A percentile compares a stretch with the other conserved stretches of the same genome.
phyloP scores from a whole-genome alignment of 176 grass and related monocot species.

The Cocos nucifera region DNA sequence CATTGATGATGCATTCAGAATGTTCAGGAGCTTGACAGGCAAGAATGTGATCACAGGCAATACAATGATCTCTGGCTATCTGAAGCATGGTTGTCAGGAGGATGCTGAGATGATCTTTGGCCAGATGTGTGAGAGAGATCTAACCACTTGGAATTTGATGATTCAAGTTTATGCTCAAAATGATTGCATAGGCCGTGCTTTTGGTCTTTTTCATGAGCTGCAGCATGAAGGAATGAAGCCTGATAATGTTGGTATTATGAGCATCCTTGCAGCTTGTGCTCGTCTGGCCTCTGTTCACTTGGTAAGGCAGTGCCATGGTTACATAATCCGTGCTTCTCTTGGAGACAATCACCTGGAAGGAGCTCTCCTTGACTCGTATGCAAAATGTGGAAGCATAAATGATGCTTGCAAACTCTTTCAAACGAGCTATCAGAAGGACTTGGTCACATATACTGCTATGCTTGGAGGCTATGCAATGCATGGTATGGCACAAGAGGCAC shows the following conservation, averaged over 20 bases:
- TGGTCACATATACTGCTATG: constrained; percentile 61
- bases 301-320: constrained; percentile 64
- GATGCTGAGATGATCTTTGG: constrained; percentile 41
- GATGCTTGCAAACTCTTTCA: constrained; percentile 43
- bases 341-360: constrained; percentile 49
- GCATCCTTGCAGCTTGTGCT: constrained; percentile 51
- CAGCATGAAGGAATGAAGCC: constrained; percentile 34
- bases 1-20: constrained; percentile 22
- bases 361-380: constrained; percentile 53
- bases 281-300: constrained; percentile 45
- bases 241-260: constrained; percentile 43
- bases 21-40: constrained; percentile 31
- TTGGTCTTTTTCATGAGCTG: constrained; percentile 45
- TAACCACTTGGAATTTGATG: constrained; percentile 62
- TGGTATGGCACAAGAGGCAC: constrained; percentile 53
- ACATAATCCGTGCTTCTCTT: constrained; percentile 43
- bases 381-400: constrained; percentile 47
- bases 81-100: constrained; percentile 33
- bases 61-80: constrained; percentile 58
- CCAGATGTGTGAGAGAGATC: constrained; percentile 52
- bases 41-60: constrained; percentile 44
- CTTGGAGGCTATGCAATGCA: constrained; percentile 67
- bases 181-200: constrained; percentile 32
- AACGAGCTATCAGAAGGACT: constrained; percentile 36
- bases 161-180: constrained; percentile 44